These are phyloP conservation scores for Zasmidium citrigriseum DNA, from an alignment of 2,329 filamentous ascomycete genomes.

Conservation along the genomic window DNA sequence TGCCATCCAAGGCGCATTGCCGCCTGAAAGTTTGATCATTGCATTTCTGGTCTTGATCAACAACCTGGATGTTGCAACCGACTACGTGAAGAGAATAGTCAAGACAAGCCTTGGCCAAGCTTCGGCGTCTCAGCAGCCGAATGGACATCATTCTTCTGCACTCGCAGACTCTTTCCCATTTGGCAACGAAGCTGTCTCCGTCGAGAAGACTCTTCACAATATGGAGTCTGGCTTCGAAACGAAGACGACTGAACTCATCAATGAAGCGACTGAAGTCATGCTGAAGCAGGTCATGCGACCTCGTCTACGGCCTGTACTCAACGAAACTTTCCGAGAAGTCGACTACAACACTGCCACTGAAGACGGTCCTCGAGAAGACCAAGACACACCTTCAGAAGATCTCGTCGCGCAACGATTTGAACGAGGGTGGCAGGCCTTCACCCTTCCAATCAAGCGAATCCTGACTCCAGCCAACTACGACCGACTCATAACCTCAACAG, in stretches of 20 bases:
- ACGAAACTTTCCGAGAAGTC: constrained; percentile 86
- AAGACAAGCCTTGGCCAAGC: constrained; percentile 58
- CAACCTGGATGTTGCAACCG: constrained; percentile 87
- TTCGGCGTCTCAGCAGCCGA: constrained; percentile 6
- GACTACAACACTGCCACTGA: constrained; percentile 75
- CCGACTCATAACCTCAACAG: constrained; percentile 71
- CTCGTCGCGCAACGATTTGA: constrained; percentile 79
- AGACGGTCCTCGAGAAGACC: constrained; percentile 47
- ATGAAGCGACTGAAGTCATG: constrained; percentile 80
- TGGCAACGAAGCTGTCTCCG: constrained; percentile 70
- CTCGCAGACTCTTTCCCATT: constrained; percentile 72
- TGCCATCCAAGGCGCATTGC: constrained; percentile 73
- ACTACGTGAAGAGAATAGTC: constrained; percentile 88
- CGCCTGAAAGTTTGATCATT: constrained; percentile 85
- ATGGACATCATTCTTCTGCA: constrained; percentile 10
- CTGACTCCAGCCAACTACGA: constrained; percentile 77
- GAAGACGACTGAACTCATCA: constrained; percentile 79
- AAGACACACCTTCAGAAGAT: constrained; percentile 54
- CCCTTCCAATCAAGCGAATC: constrained; percentile 80
- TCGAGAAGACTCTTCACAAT: constrained; percentile 66
- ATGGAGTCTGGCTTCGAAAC: constrained; percentile 71
- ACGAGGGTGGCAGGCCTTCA: constrained; percentile 80
- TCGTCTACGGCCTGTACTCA: constrained; percentile 78
- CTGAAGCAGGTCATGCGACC: constrained; percentile 86
- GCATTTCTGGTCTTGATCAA: constrained; percentile 92